Evolutionary conservation across 257 asterid species (phyloP).

Genomic region (Lycium ferocissimum): DNA sequence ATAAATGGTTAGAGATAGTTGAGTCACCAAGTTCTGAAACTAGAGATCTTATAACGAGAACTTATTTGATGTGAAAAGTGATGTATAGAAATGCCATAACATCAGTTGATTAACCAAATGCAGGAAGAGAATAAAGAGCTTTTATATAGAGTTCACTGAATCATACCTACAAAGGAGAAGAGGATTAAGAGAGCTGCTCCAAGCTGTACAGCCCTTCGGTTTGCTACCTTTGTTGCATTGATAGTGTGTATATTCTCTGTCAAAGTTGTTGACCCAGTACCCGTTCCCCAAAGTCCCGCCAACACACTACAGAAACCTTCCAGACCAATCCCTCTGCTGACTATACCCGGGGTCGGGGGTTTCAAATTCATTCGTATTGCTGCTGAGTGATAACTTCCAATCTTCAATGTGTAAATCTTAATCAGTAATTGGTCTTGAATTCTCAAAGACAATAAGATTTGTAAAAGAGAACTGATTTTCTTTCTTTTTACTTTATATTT

Average conservation of each 20-base stretch:
- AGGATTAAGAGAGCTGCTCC: slow-evolving; percentile 86
- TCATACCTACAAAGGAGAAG: slow-evolving; percentile 85
- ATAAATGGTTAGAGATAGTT: neutral
- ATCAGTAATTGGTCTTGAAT: slow-evolving; percentile 3
- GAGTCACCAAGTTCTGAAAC: neutral
- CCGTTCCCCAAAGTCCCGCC: slow-evolving; percentile 99
- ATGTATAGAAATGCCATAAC: neutral
- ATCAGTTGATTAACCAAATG: neutral
- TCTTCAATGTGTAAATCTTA: slow-evolving; percentile 42
- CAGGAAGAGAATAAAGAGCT: neutral
- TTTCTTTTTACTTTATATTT: neutral
- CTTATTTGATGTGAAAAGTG: neutral
- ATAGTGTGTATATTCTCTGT: slow-evolving; percentile 89
- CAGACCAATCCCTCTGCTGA: slow-evolving; percentile 88
- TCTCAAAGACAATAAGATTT: neutral
- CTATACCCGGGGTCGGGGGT: slow-evolving; percentile 89
- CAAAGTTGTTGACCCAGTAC: slow-evolving; percentile 91
- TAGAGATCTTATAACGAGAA: neutral
- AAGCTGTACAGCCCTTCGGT: slow-evolving; percentile 69
- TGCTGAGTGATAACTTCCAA: slow-evolving; percentile 87
- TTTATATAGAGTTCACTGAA: neutral
- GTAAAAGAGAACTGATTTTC: neutral
- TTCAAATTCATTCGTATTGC: slow-evolving; percentile 66
- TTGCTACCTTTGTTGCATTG: slow-evolving; percentile 77
- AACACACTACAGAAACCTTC: slow-evolving; percentile 95